These are phyloP conservation scores for Pestalotiopsis sp. DNA, from an alignment of 2,329 filamentous ascomycete genomes.

Conservation along the genomic window DNA sequence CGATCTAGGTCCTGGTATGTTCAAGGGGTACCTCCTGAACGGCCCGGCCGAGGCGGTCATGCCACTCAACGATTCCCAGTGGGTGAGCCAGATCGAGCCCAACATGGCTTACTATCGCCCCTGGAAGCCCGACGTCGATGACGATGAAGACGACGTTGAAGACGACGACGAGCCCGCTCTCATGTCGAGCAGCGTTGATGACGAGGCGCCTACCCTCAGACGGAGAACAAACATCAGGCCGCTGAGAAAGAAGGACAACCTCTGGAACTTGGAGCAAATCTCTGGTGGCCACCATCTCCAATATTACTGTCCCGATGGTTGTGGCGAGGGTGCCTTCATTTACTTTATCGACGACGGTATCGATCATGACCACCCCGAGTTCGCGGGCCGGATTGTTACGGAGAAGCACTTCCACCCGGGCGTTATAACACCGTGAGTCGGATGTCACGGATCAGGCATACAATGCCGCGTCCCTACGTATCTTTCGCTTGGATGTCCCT, in stretches of 20 bases:
- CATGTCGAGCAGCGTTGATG: not conserved
- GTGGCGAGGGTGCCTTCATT: constrained; percentile 40
- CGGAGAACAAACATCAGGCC: not conserved
- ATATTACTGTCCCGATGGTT: constrained; percentile 16
- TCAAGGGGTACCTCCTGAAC: not conserved
- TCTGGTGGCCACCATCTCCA: not conserved
- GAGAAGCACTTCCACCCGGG: not conserved
- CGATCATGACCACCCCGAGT: constrained; percentile 40
- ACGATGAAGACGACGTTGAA: not conserved
- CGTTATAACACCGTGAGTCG: not conserved
- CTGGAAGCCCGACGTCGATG: not conserved
- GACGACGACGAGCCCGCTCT: not conserved
- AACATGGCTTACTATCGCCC: not conserved
- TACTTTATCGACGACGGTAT: constrained; percentile 57
- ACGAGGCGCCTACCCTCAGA: not conserved
- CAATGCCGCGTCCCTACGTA: not conserved
- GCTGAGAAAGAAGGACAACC: not conserved
- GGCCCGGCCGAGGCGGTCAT: not conserved
- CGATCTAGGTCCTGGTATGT: not conserved
- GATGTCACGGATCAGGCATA: not conserved
- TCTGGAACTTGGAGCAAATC: not conserved
- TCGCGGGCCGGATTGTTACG: constrained; percentile 32
- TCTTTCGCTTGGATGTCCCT: not conserved
- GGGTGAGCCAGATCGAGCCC: not conserved
- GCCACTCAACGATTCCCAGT: not conserved